Evolutionary conservation across 495 filamentous ascomycete species (phyloP), one percentile per base, ranked within the genome.

Genomic region (Penicillium taxi): DNA sequence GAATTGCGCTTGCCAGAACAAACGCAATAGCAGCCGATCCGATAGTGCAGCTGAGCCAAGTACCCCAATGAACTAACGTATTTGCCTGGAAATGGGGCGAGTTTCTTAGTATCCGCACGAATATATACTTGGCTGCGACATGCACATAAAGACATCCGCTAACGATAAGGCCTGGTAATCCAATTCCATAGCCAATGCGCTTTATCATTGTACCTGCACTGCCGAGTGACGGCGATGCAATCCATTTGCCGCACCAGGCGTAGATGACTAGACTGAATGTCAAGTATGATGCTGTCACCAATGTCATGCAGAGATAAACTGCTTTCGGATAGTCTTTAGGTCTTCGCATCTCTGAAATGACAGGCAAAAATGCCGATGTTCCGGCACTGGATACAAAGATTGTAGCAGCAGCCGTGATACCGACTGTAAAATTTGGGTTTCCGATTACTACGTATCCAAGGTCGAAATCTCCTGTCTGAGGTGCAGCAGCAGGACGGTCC

Each of bases 291-390:
- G 70, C 50, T 7, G 75, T 79, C 36, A 82, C 78, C 12, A 75
- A 64, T 31, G 65, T 47, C 52, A 81, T 78, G 12, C 80, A 73
- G n/a, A 74, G 43, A 37, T 69, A 70, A 21, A 86, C 69, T 3
- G 82, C 70, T 56, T 82, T 82, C 24, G 65, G 64, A 48, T 74
- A 84, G 46, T 82, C 74, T 32, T 56, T 57, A 1, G 82, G 81
- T 0, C 73, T 74, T 45, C 77, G 74, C 73, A 88, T 80, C 56
- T 90, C 84, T 23, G 79, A 75, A 48, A 84, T 83, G 52, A 88
- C 82, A 28, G 67, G 73, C 52, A 88, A 74, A 53, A 85, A 81
- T 42, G 81, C 73, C 45, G 80, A 64, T 54, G 82, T 72, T 35
- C 78, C 64, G 58, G 82, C 70, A 37, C 52, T 57, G 15, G 67